Evolutionary conservation across 495 filamentous ascomycete species (phyloP), one percentile per base, ranked within the genome.

Genomic region (Aspergillus nidulans): DNA sequence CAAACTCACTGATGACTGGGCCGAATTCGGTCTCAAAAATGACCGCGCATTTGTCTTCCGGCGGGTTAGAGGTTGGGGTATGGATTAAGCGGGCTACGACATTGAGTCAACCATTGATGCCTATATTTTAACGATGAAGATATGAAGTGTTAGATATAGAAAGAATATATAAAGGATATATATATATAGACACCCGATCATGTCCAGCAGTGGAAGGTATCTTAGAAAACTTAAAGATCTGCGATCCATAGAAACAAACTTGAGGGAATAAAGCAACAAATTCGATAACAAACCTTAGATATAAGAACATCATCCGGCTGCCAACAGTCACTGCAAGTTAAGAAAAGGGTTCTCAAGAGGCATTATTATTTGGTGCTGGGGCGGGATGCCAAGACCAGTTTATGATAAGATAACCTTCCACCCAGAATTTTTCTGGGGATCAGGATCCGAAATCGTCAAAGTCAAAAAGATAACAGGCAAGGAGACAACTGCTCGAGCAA

Each of bases 11-110:
- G 91, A 92, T 64, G 92, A 96, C 68, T 90, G 90, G 87, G 90
- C 80, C 0, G 87, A 89, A 69, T 97, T 97, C 71, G 77, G 80
- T 16, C 71, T 92, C 56, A 87, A 84, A 67, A 89, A 96, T 68
- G 87, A 91, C 64, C 86, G 88, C 64, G 80, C 91, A 1, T 97
- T 87, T 71, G 87, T 90, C 58, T 98, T 90, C 70, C 90, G 90
- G 58, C 76, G 94, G 28, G 95, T 99, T 28, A 65, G 75, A 7
- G 75, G 71, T 3, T 77, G 75, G 75, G 75, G 71, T 7, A 43
- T 77, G 40, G 49, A 65, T 7, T 71, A 47, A 63, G 40, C 12
- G n/a, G 50, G 53, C 19, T 7, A 66, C 53, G 48, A 45, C 39
- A 32, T 25, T 2, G 23, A 18, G 2, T 49, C 4, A 18, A 18